Evolutionary conservation across 176 grass and related monocot genomes (phyloP).

Genomic region (Hsuehochloa calcarea): DNA sequence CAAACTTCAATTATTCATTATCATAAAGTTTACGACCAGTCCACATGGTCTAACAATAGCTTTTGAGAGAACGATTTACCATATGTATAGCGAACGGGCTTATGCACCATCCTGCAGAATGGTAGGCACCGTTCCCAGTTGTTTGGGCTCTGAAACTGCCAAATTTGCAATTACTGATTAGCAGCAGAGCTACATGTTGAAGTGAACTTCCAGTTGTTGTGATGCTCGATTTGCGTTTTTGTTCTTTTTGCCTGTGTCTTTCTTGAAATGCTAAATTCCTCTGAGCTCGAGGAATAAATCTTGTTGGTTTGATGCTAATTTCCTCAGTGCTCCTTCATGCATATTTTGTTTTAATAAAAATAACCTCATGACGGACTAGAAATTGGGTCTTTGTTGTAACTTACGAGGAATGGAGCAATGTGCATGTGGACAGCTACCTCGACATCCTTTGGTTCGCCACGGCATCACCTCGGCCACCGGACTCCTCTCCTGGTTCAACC

Average conservation of each 20-base stretch:
- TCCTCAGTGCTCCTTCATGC: no score
- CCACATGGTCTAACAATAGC: no score
- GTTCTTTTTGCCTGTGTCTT: neutral
- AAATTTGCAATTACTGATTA: neutral
- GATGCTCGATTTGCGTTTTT: neutral
- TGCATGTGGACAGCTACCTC: neutral
- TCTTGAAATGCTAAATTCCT: neutral
- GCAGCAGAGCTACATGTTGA: neutral
- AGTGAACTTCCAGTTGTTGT: neutral
- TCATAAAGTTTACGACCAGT: no score
- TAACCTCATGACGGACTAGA: neutral
- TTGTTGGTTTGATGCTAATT: no score
- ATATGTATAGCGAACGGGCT: conserved; percentile 7
- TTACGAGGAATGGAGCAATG: neutral
- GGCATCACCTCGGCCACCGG: no score
- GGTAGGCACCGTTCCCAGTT: neutral
- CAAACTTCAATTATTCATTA: no score
- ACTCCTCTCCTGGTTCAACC: no score
- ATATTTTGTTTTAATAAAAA: neutral
- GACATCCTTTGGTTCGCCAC: no score
- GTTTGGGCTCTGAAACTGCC: conserved; percentile 14
- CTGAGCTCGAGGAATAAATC: neutral
- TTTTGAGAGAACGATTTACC: neutral
- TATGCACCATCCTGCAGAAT: neutral
- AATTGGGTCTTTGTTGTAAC: neutral